Evolutionary conservation across 2,329 filamentous ascomycete species (phyloP).

Genomic region (Fusarium solani-melongenae): DNA sequence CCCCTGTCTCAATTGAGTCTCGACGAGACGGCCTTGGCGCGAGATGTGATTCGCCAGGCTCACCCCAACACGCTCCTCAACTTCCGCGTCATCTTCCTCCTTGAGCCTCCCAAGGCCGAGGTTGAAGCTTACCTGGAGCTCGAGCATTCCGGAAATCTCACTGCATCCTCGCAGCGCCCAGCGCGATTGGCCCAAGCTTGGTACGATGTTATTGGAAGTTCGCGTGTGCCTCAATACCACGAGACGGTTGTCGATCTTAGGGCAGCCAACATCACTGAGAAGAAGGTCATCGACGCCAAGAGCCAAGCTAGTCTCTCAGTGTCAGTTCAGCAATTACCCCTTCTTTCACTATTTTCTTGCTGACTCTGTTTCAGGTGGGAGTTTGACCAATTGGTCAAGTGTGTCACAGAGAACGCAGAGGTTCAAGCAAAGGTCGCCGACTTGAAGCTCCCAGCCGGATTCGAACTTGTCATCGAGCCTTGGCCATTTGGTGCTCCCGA

Average conservation of each 20-base stretch:
- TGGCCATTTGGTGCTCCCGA: constrained; percentile 50
- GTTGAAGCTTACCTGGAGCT: constrained; percentile 58
- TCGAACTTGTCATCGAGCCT: constrained; percentile 48
- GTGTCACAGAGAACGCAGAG: constrained; percentile 42
- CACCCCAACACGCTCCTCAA: constrained; percentile 47
- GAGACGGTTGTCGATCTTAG: constrained; percentile 51
- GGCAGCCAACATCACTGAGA: constrained; percentile 33
- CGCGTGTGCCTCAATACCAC: constrained; percentile 42
- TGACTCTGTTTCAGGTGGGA: constrained; percentile 39
- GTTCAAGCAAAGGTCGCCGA: constrained; percentile 47
- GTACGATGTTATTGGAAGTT: constrained; percentile 49
- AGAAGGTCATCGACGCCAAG: constrained; percentile 43
- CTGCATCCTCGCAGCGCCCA: constrained; percentile 43
- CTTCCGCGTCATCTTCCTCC: constrained; percentile 63
- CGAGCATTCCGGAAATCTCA: constrained; percentile 50
- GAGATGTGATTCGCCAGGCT: constrained; percentile 45
- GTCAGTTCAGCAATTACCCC: constrained; percentile 31
- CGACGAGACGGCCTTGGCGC: constrained; percentile 49
- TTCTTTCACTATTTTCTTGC: too few relatives aligned
- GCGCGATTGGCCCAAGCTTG: constrained; percentile 56
- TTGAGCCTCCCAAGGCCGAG: constrained; percentile 61
- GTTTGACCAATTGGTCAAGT: constrained; percentile 50
- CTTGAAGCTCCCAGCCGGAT: constrained; percentile 44
- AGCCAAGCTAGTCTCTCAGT: constrained; percentile 46
- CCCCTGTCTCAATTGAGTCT: constrained; percentile 46